These are phyloP conservation scores for Globisporangium iwayamae DNA, from an alignment of 352 stramenopile genomes.

Conservation along the genomic window DNA sequence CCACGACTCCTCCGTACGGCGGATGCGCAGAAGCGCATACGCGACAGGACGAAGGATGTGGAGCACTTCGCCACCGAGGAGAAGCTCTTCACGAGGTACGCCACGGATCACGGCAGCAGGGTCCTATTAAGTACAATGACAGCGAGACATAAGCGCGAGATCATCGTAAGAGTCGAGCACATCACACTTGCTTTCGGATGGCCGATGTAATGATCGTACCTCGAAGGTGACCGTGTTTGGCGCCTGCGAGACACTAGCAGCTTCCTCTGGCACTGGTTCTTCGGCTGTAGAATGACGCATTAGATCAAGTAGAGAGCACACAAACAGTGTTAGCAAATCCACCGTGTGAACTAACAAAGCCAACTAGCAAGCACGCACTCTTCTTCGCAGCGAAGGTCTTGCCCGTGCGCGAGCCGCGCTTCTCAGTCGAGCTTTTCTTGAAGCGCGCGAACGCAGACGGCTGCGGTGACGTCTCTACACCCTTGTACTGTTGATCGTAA, in stretches of 20 bases:
- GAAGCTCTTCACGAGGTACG: constrained; percentile 34
- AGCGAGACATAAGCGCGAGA: background rate
- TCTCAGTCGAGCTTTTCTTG: constrained; percentile 37
- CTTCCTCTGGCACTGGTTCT: constrained; percentile 22
- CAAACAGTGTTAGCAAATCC: background rate
- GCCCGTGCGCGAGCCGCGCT: constrained; percentile 62
- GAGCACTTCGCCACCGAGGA: constrained; percentile 66
- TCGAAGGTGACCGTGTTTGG: constrained; percentile 56
- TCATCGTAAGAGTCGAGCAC: background rate
- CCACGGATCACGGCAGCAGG: constrained; percentile 38
- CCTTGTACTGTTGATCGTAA: constrained; percentile 39
- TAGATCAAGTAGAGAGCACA: background rate
- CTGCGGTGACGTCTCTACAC: constrained; percentile 38
- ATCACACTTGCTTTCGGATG: background rate
- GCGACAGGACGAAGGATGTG: constrained; percentile 73
- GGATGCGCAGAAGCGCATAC: constrained; percentile 67
- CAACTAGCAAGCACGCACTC: background rate
- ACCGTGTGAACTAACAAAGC: too few species aligned
- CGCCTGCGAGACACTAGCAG: constrained; percentile 12
- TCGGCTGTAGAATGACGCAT: constrained; percentile 15
- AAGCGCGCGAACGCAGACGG: constrained; percentile 59
- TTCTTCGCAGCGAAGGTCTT: constrained; percentile 63
- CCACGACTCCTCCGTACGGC: constrained; percentile 54
- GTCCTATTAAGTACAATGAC: constrained; percentile 22
- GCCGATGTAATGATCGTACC: constrained; percentile 17